Base-by-base conservation (phyloP, 2,329 filamentous ascomycete genomes). In the Cadophora sp. region DNA sequence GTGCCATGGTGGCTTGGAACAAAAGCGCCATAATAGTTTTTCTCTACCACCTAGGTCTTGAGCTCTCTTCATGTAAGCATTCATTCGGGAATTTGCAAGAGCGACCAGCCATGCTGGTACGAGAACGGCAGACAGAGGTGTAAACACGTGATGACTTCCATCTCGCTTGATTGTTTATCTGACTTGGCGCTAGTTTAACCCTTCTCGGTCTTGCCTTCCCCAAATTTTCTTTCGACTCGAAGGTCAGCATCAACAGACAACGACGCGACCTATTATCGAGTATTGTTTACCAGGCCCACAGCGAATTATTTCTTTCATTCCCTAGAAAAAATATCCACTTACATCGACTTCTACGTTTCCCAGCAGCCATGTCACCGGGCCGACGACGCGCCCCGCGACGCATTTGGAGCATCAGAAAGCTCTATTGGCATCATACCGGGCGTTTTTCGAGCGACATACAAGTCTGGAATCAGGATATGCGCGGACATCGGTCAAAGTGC, bases 351-450 rank as follows among this genome's bases (percentile, higher is more conserved):
- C 36, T 39, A 11, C 36, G 8, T 39, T 39, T 13, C 36, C 36
- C 2, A n/a, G n/a, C n/a, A n/a, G n/a, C n/a, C n/a, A 58, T 58
- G 55, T 24, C 55, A 4, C 20, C n/a, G 36, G 36, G 3, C 11
- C 20, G 20, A 22, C 11, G 14, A 39, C 13, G 11, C 36, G 33
- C 36, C 4, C 2, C 30, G n/a, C 13, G 18, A 11, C 3, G 7
- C 33, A 14, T 39, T 16, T 7, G n/a, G 22, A 11, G 8, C 11
- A 14, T 4, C 11, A 18, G 55, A 58, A 3, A 22, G 20, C 24
- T 43, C 33, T 13, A 58, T 58, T 13, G 36, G 53, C 14, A 58
- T 58, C 27, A 58, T 58, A 41, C 53, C 53, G 6, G n/a, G 20
- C 9, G 20, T 58, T 1, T 3, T 58, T 1, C n/a, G 33, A 43